Evolutionary conservation across 2,329 filamentous ascomycete species (phyloP), one percentile per base, ranked within the genome.

Genomic region (Tolypocladium inflatum): DNA sequence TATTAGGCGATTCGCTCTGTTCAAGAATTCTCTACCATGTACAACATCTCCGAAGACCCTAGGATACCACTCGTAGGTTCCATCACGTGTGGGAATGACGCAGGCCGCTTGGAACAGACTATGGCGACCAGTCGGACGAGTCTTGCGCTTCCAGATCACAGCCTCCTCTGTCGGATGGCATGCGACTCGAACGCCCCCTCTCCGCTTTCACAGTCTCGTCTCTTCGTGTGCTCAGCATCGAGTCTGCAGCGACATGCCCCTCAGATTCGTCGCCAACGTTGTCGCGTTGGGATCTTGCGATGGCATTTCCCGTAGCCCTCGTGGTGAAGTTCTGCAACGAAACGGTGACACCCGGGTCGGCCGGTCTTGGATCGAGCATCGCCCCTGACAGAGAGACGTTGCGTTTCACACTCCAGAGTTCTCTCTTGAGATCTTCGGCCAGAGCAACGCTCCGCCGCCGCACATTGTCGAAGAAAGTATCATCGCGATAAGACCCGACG

Each of bases 11-110:
- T 41, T 59, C 53, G 56, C 59, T 54, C 45, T 61, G 64, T 66
- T 67, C 63, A 70, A 33, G 30, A 64, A 67, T 66, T 67, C 67
- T 63, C 58, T 65, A 64, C 68, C 61, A 69, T 72, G 69, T 73
- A 73, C 65, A 71, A 69, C 67, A 70, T 59, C 55, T 57, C 55
- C 57, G 53, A 39, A 30, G 26, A 15, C 42, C n/a, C 39, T 45
- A 17, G 39, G 3, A 11, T 52, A 19, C 11, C 21, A 23, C 54
- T 10, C 26, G 37, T 23, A 5, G 33, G 26, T 33, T 45, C 33
- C 30, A 55, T 57, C 41, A 60, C 54, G 53, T 35, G 60, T 61
- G 56, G 58, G 56, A 39, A 53, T 26, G 17, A 50, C 43, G 26
- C n/a, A 45, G 43, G 42, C 21, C 11, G 30, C 39, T 35, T 7